Evolutionary conservation across 768 basidiomycete genomes (phyloP).

Genomic region (Leccinum sublutescens): DNA sequence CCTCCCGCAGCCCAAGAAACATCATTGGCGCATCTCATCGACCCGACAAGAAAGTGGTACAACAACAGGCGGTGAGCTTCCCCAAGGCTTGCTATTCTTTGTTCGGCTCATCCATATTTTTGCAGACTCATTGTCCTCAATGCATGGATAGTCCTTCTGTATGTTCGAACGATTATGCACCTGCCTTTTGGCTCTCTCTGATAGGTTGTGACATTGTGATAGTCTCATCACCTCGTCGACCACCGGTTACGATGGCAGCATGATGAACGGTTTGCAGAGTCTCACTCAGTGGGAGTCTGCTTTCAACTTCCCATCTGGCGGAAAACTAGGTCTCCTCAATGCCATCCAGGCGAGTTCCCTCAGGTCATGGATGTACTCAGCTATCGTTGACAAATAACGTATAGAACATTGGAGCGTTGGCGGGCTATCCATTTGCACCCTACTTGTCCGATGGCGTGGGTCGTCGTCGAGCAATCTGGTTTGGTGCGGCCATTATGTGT

Average conservation of each 20-base stretch:
- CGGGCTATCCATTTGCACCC: conserved; percentile 68
- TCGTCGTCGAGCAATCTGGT: conserved; percentile 59
- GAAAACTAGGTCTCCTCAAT: conserved; percentile 64
- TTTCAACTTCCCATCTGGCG: conserved; percentile 55
- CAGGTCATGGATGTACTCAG: neutral
- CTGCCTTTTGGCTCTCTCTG: neutral
- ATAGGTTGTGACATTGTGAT: neutral
- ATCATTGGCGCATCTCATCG: conserved; percentile 53
- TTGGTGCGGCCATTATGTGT: conserved; percentile 70
- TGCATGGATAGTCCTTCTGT: conserved; percentile 70
- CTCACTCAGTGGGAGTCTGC: conserved; percentile 62
- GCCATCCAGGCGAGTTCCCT: conserved; percentile 57
- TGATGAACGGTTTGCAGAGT: conserved; percentile 80
- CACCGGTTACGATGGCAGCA: conserved; percentile 73
- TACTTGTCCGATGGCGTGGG: conserved; percentile 72
- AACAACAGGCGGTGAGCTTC: conserved; percentile 62
- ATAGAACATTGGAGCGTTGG: conserved; percentile 70
- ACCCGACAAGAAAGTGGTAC: conserved; percentile 71
- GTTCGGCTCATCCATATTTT: neutral
- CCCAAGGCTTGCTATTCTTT: neutral
- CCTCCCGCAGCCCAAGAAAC: conserved; percentile 28
- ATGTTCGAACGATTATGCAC: conserved; percentile 19
- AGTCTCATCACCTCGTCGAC: conserved; percentile 74
- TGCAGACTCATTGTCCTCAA: conserved; percentile 60
- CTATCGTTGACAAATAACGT: neutral